These are phyloP conservation scores for Hypomyces perniciosus DNA, from an alignment of 2,329 filamentous ascomycete species.

Conservation along the genomic window DNA sequence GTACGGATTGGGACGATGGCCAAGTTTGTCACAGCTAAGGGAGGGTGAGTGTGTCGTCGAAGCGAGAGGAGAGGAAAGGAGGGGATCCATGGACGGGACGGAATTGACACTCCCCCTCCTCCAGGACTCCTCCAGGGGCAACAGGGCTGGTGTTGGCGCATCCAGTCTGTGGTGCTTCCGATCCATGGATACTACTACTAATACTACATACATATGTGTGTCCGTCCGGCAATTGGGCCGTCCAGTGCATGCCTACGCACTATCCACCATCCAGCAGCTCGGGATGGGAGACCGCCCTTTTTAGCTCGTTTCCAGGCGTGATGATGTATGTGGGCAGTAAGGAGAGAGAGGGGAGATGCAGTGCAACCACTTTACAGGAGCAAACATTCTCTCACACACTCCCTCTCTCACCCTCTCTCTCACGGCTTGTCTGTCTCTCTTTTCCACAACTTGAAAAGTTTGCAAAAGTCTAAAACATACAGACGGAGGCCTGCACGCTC, in stretches of 20 bases:
- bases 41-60: neutral
- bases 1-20: no score
- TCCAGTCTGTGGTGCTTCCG: no score
- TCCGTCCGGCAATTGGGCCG: constrained; percentile 12
- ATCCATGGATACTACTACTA: neutral
- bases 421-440: no score
- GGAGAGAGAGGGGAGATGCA: neutral
- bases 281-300: constrained; percentile 13
- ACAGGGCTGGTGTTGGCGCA: constrained; percentile 8
- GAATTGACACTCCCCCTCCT: neutral
- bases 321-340: constrained; percentile 4
- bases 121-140: neutral
- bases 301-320: constrained; percentile 8
- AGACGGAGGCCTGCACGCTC: no score
- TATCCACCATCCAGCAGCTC: constrained; percentile 11
- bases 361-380: no score
- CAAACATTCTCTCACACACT: no score
- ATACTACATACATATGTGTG: constrained; percentile 2
- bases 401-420: no score
- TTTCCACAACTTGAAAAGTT: no score
- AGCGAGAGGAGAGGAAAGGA: neutral
- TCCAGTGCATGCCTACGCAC: neutral
- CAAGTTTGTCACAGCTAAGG: neutral
- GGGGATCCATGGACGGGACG: neutral
- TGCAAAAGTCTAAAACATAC: no score